Evolutionary conservation across 495 filamentous ascomycete genomes (phyloP).

Genomic region (Delitschia confertaspora): DNA sequence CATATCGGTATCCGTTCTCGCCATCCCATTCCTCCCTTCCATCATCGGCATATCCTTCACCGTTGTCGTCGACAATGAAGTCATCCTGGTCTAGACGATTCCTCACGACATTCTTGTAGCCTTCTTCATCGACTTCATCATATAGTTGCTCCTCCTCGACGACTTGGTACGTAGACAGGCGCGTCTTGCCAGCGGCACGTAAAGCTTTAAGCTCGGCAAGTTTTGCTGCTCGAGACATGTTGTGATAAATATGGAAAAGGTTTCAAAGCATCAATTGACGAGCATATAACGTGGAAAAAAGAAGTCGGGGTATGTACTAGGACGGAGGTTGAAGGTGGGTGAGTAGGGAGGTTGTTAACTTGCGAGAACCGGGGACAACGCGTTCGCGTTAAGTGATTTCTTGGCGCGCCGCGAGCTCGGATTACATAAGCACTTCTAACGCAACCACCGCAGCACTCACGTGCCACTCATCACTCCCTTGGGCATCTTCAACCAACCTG

Average conservation of each 20-base stretch:
- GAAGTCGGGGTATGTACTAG: background rate
- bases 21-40: slow-evolving; percentile 94
- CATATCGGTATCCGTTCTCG: slow-evolving; percentile 52
- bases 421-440: too few species aligned
- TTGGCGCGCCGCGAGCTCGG: too few species aligned
- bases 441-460: too few species aligned
- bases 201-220: slow-evolving; percentile 77
- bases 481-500: too few species aligned
- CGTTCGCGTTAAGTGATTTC: too few species aligned
- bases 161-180: slow-evolving; percentile 79
- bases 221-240: slow-evolving; percentile 33
- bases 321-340: too few species aligned
- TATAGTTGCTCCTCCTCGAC: slow-evolving; percentile 78
- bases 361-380: too few species aligned
- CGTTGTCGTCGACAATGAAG: slow-evolving; percentile 66
- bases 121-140: slow-evolving; percentile 93
- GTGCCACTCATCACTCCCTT: too few species aligned
- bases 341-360: too few species aligned
- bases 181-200: slow-evolving; percentile 81
- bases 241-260: too few species aligned
- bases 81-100: slow-evolving; percentile 86
- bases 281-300: slow-evolving; percentile 3
- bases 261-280: too few species aligned
- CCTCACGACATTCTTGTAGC: slow-evolving; percentile 91
- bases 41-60: slow-evolving; percentile 73